Percentiles rank a stretch among this genome's conserved stretches.
These are phyloP conservation scores for Trichoderma sp. DNA, from an alignment of 2,329 filamentous ascomycete species.

Conservation along the genomic window DNA sequence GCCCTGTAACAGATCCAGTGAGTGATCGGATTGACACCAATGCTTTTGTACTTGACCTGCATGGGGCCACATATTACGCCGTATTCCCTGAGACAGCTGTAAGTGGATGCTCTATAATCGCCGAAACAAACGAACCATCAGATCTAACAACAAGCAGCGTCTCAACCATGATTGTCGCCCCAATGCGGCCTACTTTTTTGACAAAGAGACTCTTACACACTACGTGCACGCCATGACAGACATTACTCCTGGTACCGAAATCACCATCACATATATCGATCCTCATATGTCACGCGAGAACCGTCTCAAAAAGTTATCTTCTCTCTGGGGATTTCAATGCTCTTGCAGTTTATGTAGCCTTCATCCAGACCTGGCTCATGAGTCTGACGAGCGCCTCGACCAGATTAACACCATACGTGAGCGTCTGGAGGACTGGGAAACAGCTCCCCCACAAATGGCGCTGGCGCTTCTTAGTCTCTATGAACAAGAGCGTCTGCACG, in stretches of 20 bases:
- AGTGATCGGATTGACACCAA: slow-evolving; percentile 20
- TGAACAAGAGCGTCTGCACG: slow-evolving; percentile 40
- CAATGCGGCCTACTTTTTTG: slow-evolving; percentile 44
- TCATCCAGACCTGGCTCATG: slow-evolving; percentile 26
- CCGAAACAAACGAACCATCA: not conserved
- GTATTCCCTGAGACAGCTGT: slow-evolving; percentile 23
- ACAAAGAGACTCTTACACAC: slow-evolving; percentile 38
- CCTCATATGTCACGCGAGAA: slow-evolving; percentile 25
- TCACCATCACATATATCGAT: slow-evolving; percentile 44
- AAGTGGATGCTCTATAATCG: not conserved
- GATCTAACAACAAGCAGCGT: slow-evolving; percentile 29
- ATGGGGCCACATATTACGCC: not conserved
- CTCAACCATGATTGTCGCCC: slow-evolving; percentile 47
- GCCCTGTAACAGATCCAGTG: not conserved
- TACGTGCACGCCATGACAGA: slow-evolving; percentile 39
- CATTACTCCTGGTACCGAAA: slow-evolving; percentile 42
- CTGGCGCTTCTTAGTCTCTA: slow-evolving; percentile 40
- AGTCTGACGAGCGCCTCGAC: slow-evolving; percentile 38
- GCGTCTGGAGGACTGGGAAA: not conserved
- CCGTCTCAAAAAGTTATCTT: slow-evolving; percentile 32
- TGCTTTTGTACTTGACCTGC: slow-evolving; percentile 16
- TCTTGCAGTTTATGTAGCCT: slow-evolving; percentile 39
- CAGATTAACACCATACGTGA: slow-evolving; percentile 29
- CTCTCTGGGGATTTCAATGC: slow-evolving; percentile 41
- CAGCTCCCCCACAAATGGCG: slow-evolving; percentile 35